Evolutionary conservation across 1,139 yeast genomes (phyloP).

Genomic region (Yamadazyma friedrichii): DNA sequence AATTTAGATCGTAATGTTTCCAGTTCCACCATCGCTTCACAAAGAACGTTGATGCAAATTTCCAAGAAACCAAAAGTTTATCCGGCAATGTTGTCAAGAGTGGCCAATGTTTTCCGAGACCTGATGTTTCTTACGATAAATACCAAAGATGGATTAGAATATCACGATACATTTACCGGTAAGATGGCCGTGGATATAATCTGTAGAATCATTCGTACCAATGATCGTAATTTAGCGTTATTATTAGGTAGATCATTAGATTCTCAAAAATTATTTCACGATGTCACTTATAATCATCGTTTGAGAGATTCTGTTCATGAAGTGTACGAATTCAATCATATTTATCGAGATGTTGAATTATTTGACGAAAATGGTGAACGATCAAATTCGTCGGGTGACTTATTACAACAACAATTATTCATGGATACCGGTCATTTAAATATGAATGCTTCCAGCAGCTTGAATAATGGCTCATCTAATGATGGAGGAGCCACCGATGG

Average conservation of each 20-base stretch:
- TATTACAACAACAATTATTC: constrained; percentile 21
- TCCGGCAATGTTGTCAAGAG: constrained; percentile 86
- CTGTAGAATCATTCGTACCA: constrained; percentile 80
- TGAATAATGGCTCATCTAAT: not conserved
- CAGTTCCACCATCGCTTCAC: constrained; percentile 27
- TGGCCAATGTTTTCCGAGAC: constrained; percentile 76
- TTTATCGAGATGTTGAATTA: constrained; percentile 41
- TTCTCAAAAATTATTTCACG: constrained; percentile 92
- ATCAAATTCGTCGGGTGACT: constrained; percentile 17
- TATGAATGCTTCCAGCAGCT: not conserved
- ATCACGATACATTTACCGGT: constrained; percentile 94
- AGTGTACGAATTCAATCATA: constrained; percentile 81
- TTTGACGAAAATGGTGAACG: constrained; percentile 27
- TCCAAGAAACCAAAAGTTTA: constrained; percentile 66
- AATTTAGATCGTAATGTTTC: constrained; percentile 33
- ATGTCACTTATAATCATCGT: constrained; percentile 92
- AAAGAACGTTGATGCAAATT: constrained; percentile 32
- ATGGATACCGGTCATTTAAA: constrained; percentile 1
- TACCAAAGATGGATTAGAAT: constrained; percentile 90
- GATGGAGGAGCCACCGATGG: not conserved
- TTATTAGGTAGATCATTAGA: constrained; percentile 89
- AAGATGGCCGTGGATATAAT: constrained; percentile 89
- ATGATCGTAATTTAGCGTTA: constrained; percentile 87
- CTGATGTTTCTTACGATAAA: constrained; percentile 71
- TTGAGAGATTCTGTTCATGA: constrained; percentile 85